Base-by-base conservation (phyloP, 345 rosid genomes). In the Aquilaria sinensis region DNA sequence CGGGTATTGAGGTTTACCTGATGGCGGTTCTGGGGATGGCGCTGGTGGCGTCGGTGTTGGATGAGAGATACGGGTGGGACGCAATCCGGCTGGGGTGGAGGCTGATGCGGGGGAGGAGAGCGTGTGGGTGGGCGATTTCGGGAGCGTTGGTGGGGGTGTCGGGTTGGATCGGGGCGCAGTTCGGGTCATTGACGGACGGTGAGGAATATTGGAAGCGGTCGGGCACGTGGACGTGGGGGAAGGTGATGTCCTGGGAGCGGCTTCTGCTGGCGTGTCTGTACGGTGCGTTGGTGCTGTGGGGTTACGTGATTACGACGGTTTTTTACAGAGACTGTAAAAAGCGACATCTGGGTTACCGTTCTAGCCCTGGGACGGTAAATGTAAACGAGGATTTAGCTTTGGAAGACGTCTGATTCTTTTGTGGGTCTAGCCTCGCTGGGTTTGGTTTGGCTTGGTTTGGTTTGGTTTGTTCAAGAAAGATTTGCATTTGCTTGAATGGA, bases 241-340 rank as follows among this genome's bases (percentile, higher is more conserved):
- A 47, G 47, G 58, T 67, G 73, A 46, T 59, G 45, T 69, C 78
- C 2, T 72, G 78, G 80, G 80, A 79, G 16, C 67, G 72, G 67
- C 65, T 72, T 51, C 83, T 52, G 53, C 56, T 85, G 64, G 73
- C 77, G 29, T 79, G 75, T 60, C 34, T 80, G 55, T 85, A 89
- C 60, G 96, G 81, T 2, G 71, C 66, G 45, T 71, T 74, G 57
- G 71, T 89, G 67, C 62, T 87, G n/a, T 65, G 81, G 86, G 79
- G 93, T 56, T 85, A 78, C 37, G 85, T 80, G 1, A 87, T 75
- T 1, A 70, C 75, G 5, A 77, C 97, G 0, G 83, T 84, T 32
- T 87, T 82, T 74, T 89, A 84, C 74, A 59, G 82, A 47, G 90
- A 80, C 55, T 84, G 85, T 63, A 77, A 74, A 71, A 79, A 75